Conservation (phyloP, 176 grass and related monocot species). For the Echinochloa phyllopogon region DNA sequence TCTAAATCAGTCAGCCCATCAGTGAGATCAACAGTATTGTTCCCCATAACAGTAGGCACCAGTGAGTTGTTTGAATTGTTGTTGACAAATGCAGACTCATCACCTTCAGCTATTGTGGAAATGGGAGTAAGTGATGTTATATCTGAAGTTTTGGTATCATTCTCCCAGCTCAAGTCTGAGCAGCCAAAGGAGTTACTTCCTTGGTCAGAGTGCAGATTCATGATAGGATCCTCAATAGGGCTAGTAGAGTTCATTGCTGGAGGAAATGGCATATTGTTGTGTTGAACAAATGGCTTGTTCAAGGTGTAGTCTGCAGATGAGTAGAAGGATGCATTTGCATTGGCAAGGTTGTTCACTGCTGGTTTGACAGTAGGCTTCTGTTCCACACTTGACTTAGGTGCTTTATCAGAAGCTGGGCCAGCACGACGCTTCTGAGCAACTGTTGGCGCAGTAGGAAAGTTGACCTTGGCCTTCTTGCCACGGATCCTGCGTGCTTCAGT, state of each 20-base stretch:
- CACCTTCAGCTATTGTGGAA: slow-evolving; percentile 43
- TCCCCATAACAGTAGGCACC: slow-evolving; percentile 42
- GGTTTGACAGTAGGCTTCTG: slow-evolving; percentile 46
- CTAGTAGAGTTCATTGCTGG: slow-evolving; percentile 46
- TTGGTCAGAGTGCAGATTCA: slow-evolving; percentile 72
- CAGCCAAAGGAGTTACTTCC: slow-evolving; percentile 70
- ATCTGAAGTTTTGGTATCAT: slow-evolving; percentile 59
- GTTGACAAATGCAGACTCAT: slow-evolving; percentile 35
- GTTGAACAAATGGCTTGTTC: slow-evolving; percentile 49
- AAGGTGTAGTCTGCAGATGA: slow-evolving; percentile 41
- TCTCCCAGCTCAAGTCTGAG: slow-evolving; percentile 59
- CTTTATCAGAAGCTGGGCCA: slow-evolving; percentile 34
- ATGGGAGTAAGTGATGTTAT: slow-evolving; percentile 50
- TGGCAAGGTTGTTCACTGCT: slow-evolving; percentile 39
- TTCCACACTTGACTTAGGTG: slow-evolving; percentile 37
- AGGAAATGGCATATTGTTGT: slow-evolving; percentile 22
- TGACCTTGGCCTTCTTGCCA: slow-evolving; percentile 97
- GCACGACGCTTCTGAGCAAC: slow-evolving; percentile 44
- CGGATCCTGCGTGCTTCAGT: slow-evolving; percentile 87
- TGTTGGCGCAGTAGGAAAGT: slow-evolving; percentile 69
- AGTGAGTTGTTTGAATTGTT: slow-evolving; percentile 8
- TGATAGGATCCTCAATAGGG: slow-evolving; percentile 40
- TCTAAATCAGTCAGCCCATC: slow-evolving; percentile 63
- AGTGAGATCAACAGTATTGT: slow-evolving; percentile 40
- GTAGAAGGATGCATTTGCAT: slow-evolving; percentile 41